phyloP scores from a whole-genome alignment of 352 stramenopile genomes.

The Phytophthora pini region DNA sequence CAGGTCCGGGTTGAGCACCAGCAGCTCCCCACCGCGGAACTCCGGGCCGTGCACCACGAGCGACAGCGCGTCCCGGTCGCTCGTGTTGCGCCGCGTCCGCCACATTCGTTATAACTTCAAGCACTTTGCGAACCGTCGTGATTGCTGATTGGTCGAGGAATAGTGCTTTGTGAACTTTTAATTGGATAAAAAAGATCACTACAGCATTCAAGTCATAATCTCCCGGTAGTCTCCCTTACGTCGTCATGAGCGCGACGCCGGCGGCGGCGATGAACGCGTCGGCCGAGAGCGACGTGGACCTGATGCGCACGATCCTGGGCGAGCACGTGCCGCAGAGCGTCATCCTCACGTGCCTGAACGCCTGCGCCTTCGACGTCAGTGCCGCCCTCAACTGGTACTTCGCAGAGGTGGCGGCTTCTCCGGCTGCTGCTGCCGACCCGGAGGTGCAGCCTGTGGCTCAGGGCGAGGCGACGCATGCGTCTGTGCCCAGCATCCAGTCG shows the following conservation, averaged over 20 bases:
- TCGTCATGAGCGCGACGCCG: too few relatives aligned
- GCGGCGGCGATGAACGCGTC: conserved; percentile 28
- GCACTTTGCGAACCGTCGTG: background rate
- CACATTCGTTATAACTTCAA: conserved; percentile 29
- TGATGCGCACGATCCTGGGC: conserved; percentile 90
- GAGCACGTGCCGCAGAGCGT: conserved; percentile 87
- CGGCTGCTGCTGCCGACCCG: conserved; percentile 1
- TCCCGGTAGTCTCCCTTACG: background rate
- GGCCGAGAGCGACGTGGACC: conserved; percentile 74
- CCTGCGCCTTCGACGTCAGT: conserved; percentile 85
- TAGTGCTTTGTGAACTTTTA: background rate
- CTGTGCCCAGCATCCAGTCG: conserved; percentile 67
- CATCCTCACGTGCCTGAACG: conserved; percentile 85
- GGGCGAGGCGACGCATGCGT: background rate
- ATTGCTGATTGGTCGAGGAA: background rate
- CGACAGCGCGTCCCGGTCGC: conserved; percentile 51
- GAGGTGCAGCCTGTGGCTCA: background rate
- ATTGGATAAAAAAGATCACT: conserved; percentile 1
- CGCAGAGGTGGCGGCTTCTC: conserved; percentile 63
- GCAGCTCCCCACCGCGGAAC: conserved; percentile 67
- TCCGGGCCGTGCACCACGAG: conserved; percentile 79
- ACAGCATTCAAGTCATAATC: background rate
- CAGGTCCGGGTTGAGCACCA: conserved; percentile 79
- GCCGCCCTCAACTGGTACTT: conserved; percentile 91
- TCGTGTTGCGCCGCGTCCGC: conserved; percentile 44